These are phyloP conservation scores for Warburgia ugandensis DNA, from an alignment of 164 flowering plant genomes.

Conservation along the genomic window DNA sequence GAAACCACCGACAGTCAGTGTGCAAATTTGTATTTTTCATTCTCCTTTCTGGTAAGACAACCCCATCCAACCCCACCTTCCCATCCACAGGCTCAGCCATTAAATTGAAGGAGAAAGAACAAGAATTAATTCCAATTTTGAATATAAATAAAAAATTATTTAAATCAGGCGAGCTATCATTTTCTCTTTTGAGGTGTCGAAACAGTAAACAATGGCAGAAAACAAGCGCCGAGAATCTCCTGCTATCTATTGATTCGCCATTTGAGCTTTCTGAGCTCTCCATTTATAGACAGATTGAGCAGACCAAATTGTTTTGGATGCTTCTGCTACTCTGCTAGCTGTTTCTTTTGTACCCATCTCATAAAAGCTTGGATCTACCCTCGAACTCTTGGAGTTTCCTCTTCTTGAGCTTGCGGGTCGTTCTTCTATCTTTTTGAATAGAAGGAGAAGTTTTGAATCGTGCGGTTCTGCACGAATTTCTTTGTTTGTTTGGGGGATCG, in stretches of 20 bases:
- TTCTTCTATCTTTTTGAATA: background rate
- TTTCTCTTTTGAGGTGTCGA: slow-evolving; percentile 4
- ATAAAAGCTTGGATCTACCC: background rate
- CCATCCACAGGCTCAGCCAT: no score
- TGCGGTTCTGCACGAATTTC: background rate
- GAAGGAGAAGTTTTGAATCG: background rate
- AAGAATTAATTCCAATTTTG: no score
- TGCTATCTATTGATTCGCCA: background rate
- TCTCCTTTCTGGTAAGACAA: no score
- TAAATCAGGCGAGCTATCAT: slow-evolving; percentile 6
- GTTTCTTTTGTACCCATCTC: slow-evolving; percentile 5
- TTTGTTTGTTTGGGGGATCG: background rate
- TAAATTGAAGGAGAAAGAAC: no score
- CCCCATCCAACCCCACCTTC: no score
- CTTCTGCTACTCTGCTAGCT: background rate
- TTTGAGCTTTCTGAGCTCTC: slow-evolving; percentile 3
- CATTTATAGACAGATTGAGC: background rate
- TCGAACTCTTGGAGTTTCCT: background rate
- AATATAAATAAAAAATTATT: no score
- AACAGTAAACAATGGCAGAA: background rate
- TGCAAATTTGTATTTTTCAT: no score
- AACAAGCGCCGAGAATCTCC: background rate
- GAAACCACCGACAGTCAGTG: no score
- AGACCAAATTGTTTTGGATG: background rate
- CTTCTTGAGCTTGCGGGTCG: background rate